Evolutionary conservation across 805 yeast genomes (phyloP), one percentile per base, ranked within the genome.

Genomic region (Sugiyamaella smithiae): DNA sequence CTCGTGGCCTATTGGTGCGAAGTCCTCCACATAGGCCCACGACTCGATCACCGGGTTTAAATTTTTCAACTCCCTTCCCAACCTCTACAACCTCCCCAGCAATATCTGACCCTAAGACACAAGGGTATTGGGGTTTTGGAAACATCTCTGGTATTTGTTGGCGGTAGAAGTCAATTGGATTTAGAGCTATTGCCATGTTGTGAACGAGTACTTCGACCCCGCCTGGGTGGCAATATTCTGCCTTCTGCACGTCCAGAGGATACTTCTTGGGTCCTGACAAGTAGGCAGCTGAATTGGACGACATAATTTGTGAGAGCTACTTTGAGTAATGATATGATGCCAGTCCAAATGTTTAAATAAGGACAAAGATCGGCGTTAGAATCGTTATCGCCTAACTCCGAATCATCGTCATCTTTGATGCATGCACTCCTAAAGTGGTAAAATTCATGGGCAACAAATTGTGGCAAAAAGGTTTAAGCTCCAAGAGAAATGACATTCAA

Each of bases 1-100:
- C 70, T 2, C 62, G 66, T 3, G 72, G 74, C 22, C 52, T 54
- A 32, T 60, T 54, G 14, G 61, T 62, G 49, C 69, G 70, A 43
- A 74, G 73, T 55, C 88, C 89, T 48, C 73, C 83, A 16, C 74
- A 68, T 51, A 77, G 67, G 12, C 78, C 74, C 32, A 76, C 73
- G 12, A 81, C 81, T 16, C 58, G 55, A 51, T 84, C 88, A 38
- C 88, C 88, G 14, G 70, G 68, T 64, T 52, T 62, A 64, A 66
- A 64, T 11, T 44, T 65, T 43, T 43, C 59, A 51, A 68, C 79
- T 5, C 67, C 65, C 7, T 69, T 57, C 12, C 84, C 83, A 22
- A 78, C 76, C 16, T 71, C 73, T 29, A 68, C 69, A 40, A 82
- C 78, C 24, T 67, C 69, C 33, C 88, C 88, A 35, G 83, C 62